A percentile compares a stretch with the other conserved stretches of the same genome.
phyloP scores from a whole-genome alignment of 2,329 filamentous ascomycete species.

The Cercospora zeae-maydis region DNA sequence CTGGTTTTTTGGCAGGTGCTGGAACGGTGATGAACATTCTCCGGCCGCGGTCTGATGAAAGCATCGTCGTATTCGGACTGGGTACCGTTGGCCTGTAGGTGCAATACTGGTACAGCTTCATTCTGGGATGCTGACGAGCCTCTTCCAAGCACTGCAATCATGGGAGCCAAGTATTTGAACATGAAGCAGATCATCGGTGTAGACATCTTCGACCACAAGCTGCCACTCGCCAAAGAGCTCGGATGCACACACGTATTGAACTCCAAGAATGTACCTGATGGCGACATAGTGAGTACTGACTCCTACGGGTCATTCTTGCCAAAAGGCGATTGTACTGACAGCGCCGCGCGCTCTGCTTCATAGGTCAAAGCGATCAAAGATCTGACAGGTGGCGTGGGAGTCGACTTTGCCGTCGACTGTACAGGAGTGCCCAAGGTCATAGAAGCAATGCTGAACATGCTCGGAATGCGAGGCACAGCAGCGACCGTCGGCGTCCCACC shows the following conservation, averaged over 20 bases:
- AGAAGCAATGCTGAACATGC: conserved; percentile 19
- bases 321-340: neutral
- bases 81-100: conserved; percentile 18
- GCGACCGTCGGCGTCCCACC: conserved; percentile 24
- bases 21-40: neutral
- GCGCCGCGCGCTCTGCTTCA: neutral
- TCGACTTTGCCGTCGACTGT: conserved; percentile 21
- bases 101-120: neutral
- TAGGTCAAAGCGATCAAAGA: conserved; percentile 16
- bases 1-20: neutral
- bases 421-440: conserved; percentile 22
- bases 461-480: conserved; percentile 22
- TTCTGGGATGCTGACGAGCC: neutral
- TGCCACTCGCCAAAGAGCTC: conserved; percentile 19
- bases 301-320: neutral
- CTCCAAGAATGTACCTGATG: conserved; percentile 11
- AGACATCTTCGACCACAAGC: conserved; percentile 22
- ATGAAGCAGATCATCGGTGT: conserved; percentile 26
- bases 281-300: neutral
- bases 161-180: conserved; percentile 22
- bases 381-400: conserved; percentile 14
- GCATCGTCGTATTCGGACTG: neutral
- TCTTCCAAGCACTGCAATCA: conserved; percentile 16
- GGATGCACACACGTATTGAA: conserved; percentile 22
- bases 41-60: neutral